Evolutionary conservation across 345 rosid genomes (phyloP).

Genomic region (Eucalyptus erythrocorys): DNA sequence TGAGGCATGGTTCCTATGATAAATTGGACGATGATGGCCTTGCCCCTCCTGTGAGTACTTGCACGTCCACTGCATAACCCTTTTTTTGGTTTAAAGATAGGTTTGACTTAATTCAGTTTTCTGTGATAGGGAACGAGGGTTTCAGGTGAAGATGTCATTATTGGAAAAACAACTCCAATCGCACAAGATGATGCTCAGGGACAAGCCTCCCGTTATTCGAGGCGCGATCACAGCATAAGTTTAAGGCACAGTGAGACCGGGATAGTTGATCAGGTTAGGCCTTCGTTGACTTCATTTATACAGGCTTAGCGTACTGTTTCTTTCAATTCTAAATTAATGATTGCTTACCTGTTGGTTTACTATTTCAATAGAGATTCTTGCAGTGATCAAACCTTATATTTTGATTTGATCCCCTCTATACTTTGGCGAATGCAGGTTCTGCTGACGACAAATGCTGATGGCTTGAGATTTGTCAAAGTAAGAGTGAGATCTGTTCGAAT

Average conservation of each 20-base stretch:
- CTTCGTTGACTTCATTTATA: not conserved
- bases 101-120: not conserved
- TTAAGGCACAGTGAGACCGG: conserved; percentile 97
- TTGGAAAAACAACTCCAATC: conserved; percentile 93
- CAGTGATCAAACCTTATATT: not conserved
- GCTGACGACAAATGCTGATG: conserved; percentile 96
- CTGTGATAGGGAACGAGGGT: conserved; percentile 77
- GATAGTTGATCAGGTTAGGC: conserved; percentile 90
- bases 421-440: conserved; percentile 41
- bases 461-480: conserved; percentile 95
- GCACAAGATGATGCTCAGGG: conserved; percentile 92
- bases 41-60: conserved; percentile 81
- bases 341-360: not conserved
- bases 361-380: not conserved
- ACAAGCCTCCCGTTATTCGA: conserved; percentile 62
- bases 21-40: conserved; percentile 98
- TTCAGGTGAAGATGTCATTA: conserved; percentile 94
- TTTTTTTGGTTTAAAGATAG: not conserved
- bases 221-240: conserved; percentile 95
- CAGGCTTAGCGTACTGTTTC: not conserved
- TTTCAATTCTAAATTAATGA: not conserved
- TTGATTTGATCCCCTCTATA: not conserved
- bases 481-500: conserved; percentile 93
- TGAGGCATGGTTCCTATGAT: conserved; percentile 98
- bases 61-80: not conserved